These are phyloP conservation scores for Penicillium freii DNA, from an alignment of 2,329 filamentous ascomycete species.

Conservation along the genomic window DNA sequence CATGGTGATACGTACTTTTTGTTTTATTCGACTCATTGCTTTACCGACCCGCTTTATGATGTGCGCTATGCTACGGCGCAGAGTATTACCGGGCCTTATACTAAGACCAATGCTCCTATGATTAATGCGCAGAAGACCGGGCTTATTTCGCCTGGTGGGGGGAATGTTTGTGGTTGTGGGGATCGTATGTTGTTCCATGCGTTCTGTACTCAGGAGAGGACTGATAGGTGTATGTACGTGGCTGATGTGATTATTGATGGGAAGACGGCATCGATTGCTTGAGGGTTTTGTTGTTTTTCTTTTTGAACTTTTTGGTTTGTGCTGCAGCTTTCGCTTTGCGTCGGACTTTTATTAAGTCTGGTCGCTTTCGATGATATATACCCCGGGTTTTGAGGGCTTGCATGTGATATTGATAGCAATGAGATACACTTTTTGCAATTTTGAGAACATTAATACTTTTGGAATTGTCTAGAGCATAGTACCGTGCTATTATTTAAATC, in stretches of 20 bases:
- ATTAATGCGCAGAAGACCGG: constrained; percentile 34
- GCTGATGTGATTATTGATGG: constrained; percentile 27
- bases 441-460: no score
- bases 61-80: constrained; percentile 58
- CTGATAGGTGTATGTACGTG: constrained; percentile 31
- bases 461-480: background rate
- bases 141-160: constrained; percentile 35
- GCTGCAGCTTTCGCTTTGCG: background rate
- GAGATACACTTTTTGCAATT: background rate
- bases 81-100: constrained; percentile 39
- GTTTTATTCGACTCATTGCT: constrained; percentile 64
- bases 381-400: background rate
- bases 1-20: constrained; percentile 54
- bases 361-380: constrained; percentile 5
- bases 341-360: background rate
- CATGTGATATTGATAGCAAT: background rate
- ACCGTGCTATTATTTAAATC: accelerated
- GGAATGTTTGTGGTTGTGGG: constrained; percentile 32
- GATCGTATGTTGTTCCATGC: constrained; percentile 36
- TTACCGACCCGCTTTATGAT: constrained; percentile 54
- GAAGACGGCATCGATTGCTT: constrained; percentile 17
- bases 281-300: background rate
- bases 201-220: constrained; percentile 26
- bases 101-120: constrained; percentile 35
- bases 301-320: background rate